Percentiles rank a stretch among this genome's conserved stretches.
These are phyloP conservation scores for Petunia hybrid DNA, from an alignment of 305 asterid genomes.

Conservation along the genomic window DNA sequence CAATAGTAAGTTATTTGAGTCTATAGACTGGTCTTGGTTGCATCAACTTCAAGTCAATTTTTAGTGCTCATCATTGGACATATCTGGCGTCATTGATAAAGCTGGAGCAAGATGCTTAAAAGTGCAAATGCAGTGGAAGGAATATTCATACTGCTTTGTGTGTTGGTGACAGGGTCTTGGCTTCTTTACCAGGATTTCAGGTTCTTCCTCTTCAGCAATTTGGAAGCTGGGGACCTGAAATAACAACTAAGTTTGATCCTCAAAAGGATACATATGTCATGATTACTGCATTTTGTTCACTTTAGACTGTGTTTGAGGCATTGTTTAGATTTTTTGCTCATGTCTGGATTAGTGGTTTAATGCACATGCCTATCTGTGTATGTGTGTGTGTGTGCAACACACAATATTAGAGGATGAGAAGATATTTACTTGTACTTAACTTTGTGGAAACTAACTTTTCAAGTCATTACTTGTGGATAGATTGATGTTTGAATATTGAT, in stretches of 20 bases:
- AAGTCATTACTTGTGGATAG: neutral
- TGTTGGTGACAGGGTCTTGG: constrained; percentile 63
- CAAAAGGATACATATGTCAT: constrained; percentile 87
- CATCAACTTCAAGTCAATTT: neutral
- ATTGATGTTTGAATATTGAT: constrained; percentile 7
- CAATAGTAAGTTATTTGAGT: neutral
- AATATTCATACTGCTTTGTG: constrained; percentile 29
- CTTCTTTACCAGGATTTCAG: constrained; percentile 79
- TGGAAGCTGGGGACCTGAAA: constrained; percentile 92
- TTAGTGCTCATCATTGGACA: neutral
- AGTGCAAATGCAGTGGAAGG: neutral
- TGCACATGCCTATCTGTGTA: too few relatives aligned
- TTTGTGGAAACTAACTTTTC: neutral
- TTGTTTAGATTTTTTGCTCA: constrained; percentile 7
- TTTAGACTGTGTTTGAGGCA: constrained; percentile 10
- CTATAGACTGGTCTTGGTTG: constrained; percentile 5
- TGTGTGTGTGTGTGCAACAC: too few relatives aligned
- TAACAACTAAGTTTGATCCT: constrained; percentile 69
- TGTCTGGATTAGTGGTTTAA: too few relatives aligned
- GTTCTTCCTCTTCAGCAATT: constrained; percentile 93
- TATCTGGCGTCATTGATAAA: neutral
- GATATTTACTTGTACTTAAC: neutral
- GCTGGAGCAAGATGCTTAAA: constrained; percentile 19
- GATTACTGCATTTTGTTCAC: constrained; percentile 53
- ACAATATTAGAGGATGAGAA: neutral